Percentiles rank a stretch among this genome's conserved stretches.
These are phyloP conservation scores for Aureobasidium zeae DNA, from an alignment of 2,329 filamentous ascomycete species.

Conservation along the genomic window DNA sequence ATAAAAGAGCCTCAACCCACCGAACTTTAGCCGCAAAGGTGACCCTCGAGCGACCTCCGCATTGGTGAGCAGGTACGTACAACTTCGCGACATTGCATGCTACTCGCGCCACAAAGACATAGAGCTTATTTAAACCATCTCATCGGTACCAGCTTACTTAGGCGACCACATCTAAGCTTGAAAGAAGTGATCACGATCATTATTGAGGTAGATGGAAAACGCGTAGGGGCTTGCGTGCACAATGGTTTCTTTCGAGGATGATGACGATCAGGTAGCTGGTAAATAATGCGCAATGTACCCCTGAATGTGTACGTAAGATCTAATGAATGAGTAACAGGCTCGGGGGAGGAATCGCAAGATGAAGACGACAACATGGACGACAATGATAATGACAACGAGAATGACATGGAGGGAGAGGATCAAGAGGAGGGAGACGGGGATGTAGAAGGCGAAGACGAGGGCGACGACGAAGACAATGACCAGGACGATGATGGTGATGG, in stretches of 20 bases:
- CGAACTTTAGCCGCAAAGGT: too few species aligned
- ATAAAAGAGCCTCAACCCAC: too few species aligned
- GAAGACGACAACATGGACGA: conserved; percentile 38
- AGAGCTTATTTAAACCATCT: too few species aligned
- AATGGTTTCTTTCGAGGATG: conserved; percentile 39
- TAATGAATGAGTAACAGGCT: conserved; percentile 23
- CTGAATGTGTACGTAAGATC: accelerated
- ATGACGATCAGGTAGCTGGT: conserved; percentile 30
- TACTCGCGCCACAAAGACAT: too few species aligned
- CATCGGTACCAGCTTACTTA: too few species aligned
- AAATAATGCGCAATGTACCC: neutral
- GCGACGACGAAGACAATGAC: conserved; percentile 31
- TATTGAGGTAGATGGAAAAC: too few species aligned
- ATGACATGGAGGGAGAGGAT: conserved; percentile 27
- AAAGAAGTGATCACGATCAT: conserved; percentile 35
- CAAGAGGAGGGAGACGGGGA: conserved; percentile 25
- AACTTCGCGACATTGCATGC: too few species aligned
- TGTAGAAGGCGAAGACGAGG: conserved; percentile 30
- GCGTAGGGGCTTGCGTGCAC: conserved; percentile 2
- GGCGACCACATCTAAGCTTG: neutral
- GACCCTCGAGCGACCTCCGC: too few species aligned
- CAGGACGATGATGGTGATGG: conserved; percentile 34
- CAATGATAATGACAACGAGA: conserved; percentile 31
- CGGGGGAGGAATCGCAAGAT: conserved; percentile 34
- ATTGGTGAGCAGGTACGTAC: too few species aligned